A percentile compares a stretch with the other conserved stretches of the same genome.
Conservation (phyloP, 2,329 filamentous ascomycete genomes). For the Harringtonia lauricola region DNA sequence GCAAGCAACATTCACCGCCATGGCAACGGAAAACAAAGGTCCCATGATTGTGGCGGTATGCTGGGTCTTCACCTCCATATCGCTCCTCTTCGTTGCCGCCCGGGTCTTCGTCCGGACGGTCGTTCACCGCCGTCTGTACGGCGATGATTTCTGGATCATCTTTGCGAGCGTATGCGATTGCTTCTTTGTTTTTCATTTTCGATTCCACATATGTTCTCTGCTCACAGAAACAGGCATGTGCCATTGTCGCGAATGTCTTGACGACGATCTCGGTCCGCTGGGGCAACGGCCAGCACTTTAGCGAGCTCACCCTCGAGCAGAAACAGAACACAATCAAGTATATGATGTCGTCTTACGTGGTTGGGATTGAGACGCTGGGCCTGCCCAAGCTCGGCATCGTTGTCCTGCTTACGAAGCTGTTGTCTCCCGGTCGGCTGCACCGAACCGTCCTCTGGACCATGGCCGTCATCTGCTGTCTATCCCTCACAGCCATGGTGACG, state of each 20-base stretch:
- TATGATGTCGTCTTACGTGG: background rate
- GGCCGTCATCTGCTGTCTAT: background rate
- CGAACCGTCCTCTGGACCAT: background rate
- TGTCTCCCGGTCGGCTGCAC: background rate
- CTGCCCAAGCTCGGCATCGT: slow-evolving; percentile 1
- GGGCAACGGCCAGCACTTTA: slow-evolving; percentile 1
- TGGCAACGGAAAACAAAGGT: background rate
- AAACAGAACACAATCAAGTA: slow-evolving; percentile 1
- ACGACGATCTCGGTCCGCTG: background rate
- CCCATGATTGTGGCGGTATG: background rate
- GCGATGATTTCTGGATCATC: slow-evolving; percentile 1
- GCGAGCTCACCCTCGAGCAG: background rate
- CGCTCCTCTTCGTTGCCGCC: background rate
- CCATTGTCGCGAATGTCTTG: background rate
- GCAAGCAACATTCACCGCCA: no score
- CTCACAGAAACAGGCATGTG: background rate
- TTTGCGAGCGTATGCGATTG: background rate
- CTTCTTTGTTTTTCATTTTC: no score
- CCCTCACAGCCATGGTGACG: background rate
- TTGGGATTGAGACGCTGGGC: background rate
- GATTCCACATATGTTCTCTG: background rate
- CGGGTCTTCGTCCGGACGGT: background rate
- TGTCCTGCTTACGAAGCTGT: background rate
- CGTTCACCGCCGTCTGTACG: background rate
- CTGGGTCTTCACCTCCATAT: background rate